A percentile compares a stretch with the other conserved stretches of the same genome.
Evolutionary conservation across 441 rosid genomes (phyloP).

Genomic region (Jatropha multifida): DNA sequence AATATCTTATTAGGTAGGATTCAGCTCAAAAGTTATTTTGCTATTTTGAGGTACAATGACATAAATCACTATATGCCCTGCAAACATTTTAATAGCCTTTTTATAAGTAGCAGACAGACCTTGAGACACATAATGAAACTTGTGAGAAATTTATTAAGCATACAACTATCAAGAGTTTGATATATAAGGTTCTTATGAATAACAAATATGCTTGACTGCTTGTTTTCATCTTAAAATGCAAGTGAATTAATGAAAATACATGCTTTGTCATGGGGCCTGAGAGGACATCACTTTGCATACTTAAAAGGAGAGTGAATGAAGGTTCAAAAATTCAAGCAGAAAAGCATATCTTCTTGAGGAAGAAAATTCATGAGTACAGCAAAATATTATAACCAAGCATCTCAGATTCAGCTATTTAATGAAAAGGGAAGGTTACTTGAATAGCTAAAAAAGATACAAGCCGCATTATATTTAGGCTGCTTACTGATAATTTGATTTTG

Average conservation of each 20-base stretch:
- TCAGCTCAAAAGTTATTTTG: not conserved
- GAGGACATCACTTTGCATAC: not conserved
- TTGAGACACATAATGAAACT: not conserved
- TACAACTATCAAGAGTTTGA: too few relatives aligned
- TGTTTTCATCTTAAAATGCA: not conserved
- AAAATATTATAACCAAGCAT: not conserved
- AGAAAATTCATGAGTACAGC: not conserved
- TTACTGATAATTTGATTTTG: not conserved
- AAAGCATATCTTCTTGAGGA: not conserved
- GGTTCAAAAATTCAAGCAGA: not conserved
- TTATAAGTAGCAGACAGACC: not conserved
- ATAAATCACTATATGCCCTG: not conserved
- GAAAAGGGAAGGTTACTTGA: not conserved
- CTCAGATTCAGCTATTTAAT: not conserved
- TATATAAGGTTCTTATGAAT: not conserved
- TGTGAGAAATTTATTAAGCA: not conserved
- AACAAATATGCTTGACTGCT: not conserved
- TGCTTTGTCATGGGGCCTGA: not conserved
- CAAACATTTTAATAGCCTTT: not conserved
- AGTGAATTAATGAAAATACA: not conserved
- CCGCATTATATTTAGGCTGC: not conserved
- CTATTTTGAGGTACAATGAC: not conserved
- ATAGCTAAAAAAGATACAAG: not conserved
- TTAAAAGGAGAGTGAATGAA: too few relatives aligned
- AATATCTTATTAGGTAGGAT: not conserved